These are phyloP conservation scores for Phellinidium pouzarii DNA, from an alignment of 1,284 basidiomycete genomes.

Conservation along the genomic window DNA sequence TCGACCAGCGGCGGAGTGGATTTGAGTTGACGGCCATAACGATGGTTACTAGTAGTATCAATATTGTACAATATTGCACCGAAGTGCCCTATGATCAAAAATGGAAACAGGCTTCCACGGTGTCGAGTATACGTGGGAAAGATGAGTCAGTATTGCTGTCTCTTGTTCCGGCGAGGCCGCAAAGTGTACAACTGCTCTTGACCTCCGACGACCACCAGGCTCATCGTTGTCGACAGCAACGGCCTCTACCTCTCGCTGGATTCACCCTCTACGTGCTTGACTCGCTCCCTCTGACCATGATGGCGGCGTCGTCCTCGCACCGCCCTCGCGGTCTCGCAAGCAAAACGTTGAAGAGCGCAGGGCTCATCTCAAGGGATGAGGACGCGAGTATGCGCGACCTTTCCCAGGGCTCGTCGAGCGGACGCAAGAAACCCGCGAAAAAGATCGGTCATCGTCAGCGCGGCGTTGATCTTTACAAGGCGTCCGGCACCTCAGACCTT, in stretches of 20 bases:
- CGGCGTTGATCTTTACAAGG: slow-evolving; percentile 49
- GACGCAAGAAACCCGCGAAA: slow-evolving; percentile 44
- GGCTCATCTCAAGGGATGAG: slow-evolving; percentile 46
- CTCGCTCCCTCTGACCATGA: background rate
- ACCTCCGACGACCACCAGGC: slow-evolving; percentile 7
- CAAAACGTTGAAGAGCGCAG: slow-evolving; percentile 57
- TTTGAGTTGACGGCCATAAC: background rate
- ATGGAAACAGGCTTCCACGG: background rate
- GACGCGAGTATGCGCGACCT: slow-evolving; percentile 66
- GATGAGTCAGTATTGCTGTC: background rate
- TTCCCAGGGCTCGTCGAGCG: slow-evolving; percentile 61
- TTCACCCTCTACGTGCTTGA: background rate
- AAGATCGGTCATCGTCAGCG: slow-evolving; percentile 56
- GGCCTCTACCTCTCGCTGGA: background rate
- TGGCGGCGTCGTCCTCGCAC: slow-evolving; percentile 25
- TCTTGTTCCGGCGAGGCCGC: background rate
- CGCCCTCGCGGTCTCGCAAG: slow-evolving; percentile 47
- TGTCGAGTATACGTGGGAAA: background rate
- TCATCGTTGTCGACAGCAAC: slow-evolving; percentile 1
- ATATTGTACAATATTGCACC: background rate
- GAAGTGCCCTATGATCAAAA: background rate
- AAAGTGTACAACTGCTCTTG: background rate
- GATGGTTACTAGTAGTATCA: too few relatives aligned
- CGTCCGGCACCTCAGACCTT: slow-evolving; percentile 37
- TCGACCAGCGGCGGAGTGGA: slow-evolving; percentile 9